Conservation (phyloP, 2,329 filamentous ascomycete species). For the Microsporum canis region DNA sequence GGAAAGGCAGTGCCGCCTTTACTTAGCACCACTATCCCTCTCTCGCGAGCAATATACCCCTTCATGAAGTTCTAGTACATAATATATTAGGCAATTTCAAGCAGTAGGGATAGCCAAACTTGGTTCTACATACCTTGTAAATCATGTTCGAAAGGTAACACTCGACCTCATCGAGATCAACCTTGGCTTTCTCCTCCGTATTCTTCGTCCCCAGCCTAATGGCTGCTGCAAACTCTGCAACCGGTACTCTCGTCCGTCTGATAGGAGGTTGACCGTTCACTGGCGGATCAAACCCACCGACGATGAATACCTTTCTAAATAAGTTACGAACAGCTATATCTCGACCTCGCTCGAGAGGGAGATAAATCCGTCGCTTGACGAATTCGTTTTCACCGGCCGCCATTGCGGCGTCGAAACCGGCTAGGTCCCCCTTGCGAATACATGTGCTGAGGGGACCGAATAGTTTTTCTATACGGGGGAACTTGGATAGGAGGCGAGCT, state of each 20-base stretch:
- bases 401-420: slow-evolving; percentile 72
- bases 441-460: slow-evolving; percentile 68
- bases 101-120: slow-evolving; percentile 31
- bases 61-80: slow-evolving; percentile 75
- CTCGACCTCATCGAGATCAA: slow-evolving; percentile 89
- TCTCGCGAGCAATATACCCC: slow-evolving; percentile 88
- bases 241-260: slow-evolving; percentile 61
- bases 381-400: slow-evolving; percentile 80
- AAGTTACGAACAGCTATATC: slow-evolving; percentile 89
- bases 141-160: slow-evolving; percentile 93
- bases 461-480: slow-evolving; percentile 62
- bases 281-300: slow-evolving; percentile 65
- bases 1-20: slow-evolving; percentile 81
- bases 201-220: slow-evolving; percentile 58
- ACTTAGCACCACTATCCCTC: slow-evolving; percentile 80
- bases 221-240: slow-evolving; percentile 75
- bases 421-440: slow-evolving; percentile 72
- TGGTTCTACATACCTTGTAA: slow-evolving; percentile 56
- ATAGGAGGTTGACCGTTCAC: slow-evolving; percentile 56
- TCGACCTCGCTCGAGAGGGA: slow-evolving; percentile 82
- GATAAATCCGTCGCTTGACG: slow-evolving; percentile 82
- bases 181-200: slow-evolving; percentile 40
- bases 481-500: slow-evolving; percentile 56
- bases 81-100: slow-evolving; percentile 8
- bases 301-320: slow-evolving; percentile 79